A percentile compares a stretch with the other conserved stretches of the same genome.
phyloP scores from a whole-genome alignment of 1,284 basidiomycete genomes.

The Fistulinella cinereoalba region DNA sequence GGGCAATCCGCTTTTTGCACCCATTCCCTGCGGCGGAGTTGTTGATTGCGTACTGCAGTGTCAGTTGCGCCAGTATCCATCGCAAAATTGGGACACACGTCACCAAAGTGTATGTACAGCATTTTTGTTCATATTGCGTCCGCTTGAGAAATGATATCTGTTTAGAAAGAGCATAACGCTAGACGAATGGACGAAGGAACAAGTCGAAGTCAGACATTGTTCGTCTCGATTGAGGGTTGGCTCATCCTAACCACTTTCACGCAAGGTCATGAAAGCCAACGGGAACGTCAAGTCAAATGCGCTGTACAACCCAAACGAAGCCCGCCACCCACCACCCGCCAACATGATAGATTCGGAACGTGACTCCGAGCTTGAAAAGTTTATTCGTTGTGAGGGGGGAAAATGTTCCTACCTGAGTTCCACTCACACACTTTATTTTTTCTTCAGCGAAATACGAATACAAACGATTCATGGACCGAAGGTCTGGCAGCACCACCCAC shows the following conservation, averaged over 20 bases:
- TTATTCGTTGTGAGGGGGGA: slow-evolving; percentile 60
- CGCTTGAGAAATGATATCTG: background rate
- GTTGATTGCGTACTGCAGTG: slow-evolving; percentile 44
- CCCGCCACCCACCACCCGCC: slow-evolving; percentile 72
- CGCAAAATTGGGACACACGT: slow-evolving; percentile 86
- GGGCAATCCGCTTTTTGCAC: slow-evolving; percentile 17
- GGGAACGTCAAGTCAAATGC: slow-evolving; percentile 78
- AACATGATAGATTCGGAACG: slow-evolving; percentile 76
- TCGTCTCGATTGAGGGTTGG: slow-evolving; percentile 9
- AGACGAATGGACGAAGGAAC: slow-evolving; percentile 83
- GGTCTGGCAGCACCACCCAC: slow-evolving; percentile 22
- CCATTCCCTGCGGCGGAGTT: slow-evolving; percentile 2
- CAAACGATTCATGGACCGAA: slow-evolving; percentile 54
- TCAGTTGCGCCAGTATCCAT: slow-evolving; percentile 83
- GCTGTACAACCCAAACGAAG: slow-evolving; percentile 74
- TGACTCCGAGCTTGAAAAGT: slow-evolving; percentile 82
- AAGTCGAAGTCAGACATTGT: slow-evolving; percentile 63
- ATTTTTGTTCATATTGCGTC: background rate
- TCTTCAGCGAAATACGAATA: slow-evolving; percentile 70
- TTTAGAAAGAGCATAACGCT: slow-evolving; percentile 78
- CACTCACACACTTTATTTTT: slow-evolving; percentile 2
- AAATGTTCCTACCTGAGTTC: background rate
- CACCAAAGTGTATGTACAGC: slow-evolving; percentile 69
- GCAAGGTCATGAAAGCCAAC: slow-evolving; percentile 66
- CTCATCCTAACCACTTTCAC: slow-evolving; percentile 9